Conservation (phyloP, 345 rosid species). For the Euphorbia pulcherrima region DNA sequence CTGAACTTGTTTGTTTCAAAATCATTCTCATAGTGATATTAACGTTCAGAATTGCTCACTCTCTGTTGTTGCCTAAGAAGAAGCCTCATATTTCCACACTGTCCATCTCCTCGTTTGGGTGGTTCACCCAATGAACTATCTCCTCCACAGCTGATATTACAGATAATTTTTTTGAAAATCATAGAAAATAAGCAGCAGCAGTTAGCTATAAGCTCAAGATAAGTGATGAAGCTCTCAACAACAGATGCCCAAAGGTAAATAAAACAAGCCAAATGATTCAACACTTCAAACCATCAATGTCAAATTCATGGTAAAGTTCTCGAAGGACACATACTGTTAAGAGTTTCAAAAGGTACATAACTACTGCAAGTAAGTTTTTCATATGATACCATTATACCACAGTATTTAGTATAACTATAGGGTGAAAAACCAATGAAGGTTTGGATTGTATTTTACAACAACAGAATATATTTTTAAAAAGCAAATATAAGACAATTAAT, state of each 20-base stretch:
- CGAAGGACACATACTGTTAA: not conserved
- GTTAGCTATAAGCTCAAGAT: not conserved
- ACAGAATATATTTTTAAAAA: no score
- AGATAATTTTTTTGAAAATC: slow-evolving; percentile 6
- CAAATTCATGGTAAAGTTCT: not conserved
- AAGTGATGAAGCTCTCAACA: slow-evolving; percentile 4
- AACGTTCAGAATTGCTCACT: slow-evolving; percentile 37
- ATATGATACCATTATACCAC: not conserved
- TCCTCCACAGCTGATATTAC: slow-evolving; percentile 66
- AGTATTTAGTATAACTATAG: not conserved
- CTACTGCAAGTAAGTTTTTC: not conserved
- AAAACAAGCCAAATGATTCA: not conserved
- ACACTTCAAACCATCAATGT: slow-evolving; percentile 4
- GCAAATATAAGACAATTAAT: not conserved
- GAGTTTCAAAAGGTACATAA: not conserved
- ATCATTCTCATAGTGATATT: not conserved
- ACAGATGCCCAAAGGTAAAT: not conserved
- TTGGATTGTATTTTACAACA: not conserved
- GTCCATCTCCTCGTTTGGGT: slow-evolving; percentile 61
- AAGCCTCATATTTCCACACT: slow-evolving; percentile 84
- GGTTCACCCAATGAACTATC: slow-evolving; percentile 66
- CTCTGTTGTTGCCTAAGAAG: slow-evolving; percentile 74
- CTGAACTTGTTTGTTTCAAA: not conserved
- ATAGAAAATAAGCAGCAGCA: not conserved
- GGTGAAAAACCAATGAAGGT: not conserved